Percentiles rank a stretch among this genome's conserved stretches.
These are phyloP conservation scores for Lactifluus pinguis DNA, from an alignment of 768 basidiomycete genomes.

Conservation along the genomic window DNA sequence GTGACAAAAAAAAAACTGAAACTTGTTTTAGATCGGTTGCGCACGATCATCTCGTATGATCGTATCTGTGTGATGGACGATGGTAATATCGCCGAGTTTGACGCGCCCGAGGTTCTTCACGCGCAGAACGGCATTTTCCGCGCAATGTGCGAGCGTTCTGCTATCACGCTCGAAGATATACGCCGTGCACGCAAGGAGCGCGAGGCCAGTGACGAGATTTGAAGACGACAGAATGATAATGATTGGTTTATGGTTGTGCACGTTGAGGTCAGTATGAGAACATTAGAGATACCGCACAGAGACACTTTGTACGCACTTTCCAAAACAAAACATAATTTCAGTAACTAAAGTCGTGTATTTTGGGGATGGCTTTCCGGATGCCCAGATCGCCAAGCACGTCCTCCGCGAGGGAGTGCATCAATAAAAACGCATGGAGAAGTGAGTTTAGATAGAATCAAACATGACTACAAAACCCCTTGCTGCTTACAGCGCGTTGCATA, in stretches of 20 bases:
- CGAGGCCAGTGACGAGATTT: slow-evolving; percentile 1
- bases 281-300: too few species aligned
- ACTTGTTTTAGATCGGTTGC: slow-evolving; percentile 52
- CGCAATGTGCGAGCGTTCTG: slow-evolving; percentile 80
- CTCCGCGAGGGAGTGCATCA: slow-evolving; percentile 37
- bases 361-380: slow-evolving; percentile 77
- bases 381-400: slow-evolving; percentile 71
- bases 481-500: too few species aligned
- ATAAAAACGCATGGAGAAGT: not conserved
- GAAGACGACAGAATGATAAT: not conserved
- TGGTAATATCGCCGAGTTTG: slow-evolving; percentile 78
- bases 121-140: slow-evolving; percentile 59
- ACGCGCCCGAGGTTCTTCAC: slow-evolving; percentile 65
- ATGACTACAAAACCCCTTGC: too few species aligned
- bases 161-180: slow-evolving; percentile 67
- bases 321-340: too few species aligned
- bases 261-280: not conserved
- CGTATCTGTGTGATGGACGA: slow-evolving; percentile 82
- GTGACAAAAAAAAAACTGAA: too few species aligned
- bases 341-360: slow-evolving; percentile 46
- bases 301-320: too few species aligned
- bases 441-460: slow-evolving; percentile 45
- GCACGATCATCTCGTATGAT: slow-evolving; percentile 84
- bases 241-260: not conserved
- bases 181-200: slow-evolving; percentile 27